Base-by-base conservation (phyloP, 768 basidiomycete species). In the Boletus eberwhitei region DNA sequence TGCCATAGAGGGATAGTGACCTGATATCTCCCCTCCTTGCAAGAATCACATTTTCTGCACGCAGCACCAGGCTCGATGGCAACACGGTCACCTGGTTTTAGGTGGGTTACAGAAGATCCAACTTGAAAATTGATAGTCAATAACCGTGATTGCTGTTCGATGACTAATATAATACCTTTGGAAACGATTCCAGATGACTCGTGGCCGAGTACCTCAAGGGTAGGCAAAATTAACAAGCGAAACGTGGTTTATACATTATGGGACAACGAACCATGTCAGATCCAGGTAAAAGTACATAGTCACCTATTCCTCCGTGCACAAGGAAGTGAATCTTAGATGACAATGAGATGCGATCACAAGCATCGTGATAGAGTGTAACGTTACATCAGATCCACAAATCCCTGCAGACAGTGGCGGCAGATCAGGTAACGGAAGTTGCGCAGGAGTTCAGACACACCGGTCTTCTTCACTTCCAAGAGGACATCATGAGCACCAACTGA, bases 1-100 rank as follows among this genome's bases (percentile, higher is more conserved):
- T 36, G 22, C 21, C 38, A 49, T 9, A 24, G 26, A 52, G 31
- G 48, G 50, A 54, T 49, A 24, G 39, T 75, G 52, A 90, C 90
- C 72, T 95, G 82, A 71, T 97, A 95, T 45, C 80, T 79, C 9
- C 93, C 93, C 43, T 79, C 72, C 72, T 93, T 92, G 78, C 93
- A 96, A 42, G 77, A 78, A n/a, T 86, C 83, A 69, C 95, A 98
- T 47, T 71, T 76, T 75, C 88, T 78, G 73, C 95, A 98, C 7
- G 86, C 87, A 53, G 86, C 84, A 19, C 94, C 93, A 24, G 94
- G 93, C 66, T 98, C 96, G 68, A 98, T 79, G 24, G 94, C 91
- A 46, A 98, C 94, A 47, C 88, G 83, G 64, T 94, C 91, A 8
- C 95, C 94, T 14, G 80, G 74, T 68, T 88, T 87, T 57, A 95